Base-by-base conservation (phyloP, 1,139 yeast genomes). In the Saccharomyces pastorianus region DNA sequence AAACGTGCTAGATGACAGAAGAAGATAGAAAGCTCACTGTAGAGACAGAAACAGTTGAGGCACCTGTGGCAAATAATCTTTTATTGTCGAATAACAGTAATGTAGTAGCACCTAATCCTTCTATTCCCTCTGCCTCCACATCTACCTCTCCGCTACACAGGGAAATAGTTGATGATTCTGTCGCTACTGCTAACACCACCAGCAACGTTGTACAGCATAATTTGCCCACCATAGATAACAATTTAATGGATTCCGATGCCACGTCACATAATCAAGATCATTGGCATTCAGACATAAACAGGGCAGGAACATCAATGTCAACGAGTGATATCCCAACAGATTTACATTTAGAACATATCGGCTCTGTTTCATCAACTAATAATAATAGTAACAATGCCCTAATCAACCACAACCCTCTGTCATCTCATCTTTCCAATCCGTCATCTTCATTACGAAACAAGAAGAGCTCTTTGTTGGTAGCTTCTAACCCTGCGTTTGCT, bases 41-140 rank as follows among this genome's bases (percentile, higher is more conserved):
- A 27, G 73, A 69, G 55, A 67, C 72, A 11, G 73, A 70, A 56
- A 68, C 71, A 1, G 72, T 70, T 32, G 69, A 69, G 50, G 64
- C 72, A 13, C 64, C 69, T 4, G 56, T 59, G 5, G 51, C 56
- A n/a, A 55, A 56, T 48, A 46, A 56, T 3, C 53, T 59, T 29
- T 58, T 51, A 14, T 38, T 26, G 29, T 14, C 29, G 3, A 50
- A 48, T 26, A 49, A 42, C 20, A 49, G 34, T 29, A 47, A 25
- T 28, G 47, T 46, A 6, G 25, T 41, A 17, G 13, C 23, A 11
- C 32, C 46, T 32, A 23, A 38, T 20, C 44, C 49, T 23, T 13
- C 11, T 25, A 31, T 26, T 6, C 34, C 34, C 6, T 27, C 48
- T 5, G 25, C 32, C 25, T 46, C 49, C 14, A 47, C 46, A 11